Base-by-base conservation (phyloP, 2,329 filamentous ascomycete species). In the Escovopsis sp. region DNA sequence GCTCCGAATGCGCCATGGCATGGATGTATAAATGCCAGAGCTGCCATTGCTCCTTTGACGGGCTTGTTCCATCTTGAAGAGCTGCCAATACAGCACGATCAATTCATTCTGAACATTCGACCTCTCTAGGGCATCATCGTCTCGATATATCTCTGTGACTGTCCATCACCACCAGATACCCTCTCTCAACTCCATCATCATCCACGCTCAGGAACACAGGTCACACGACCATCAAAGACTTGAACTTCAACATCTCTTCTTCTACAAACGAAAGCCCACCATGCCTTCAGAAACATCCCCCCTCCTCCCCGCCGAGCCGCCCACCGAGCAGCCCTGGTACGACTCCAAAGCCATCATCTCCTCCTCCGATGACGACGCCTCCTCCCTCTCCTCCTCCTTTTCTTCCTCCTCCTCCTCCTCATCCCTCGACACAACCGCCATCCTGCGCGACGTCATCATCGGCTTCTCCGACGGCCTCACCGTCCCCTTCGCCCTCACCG, bases 401-500 rank as follows among this genome's bases (percentile, higher is more conserved):
- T 39, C 41, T 19, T 54, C 55, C 23, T 55, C 45, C 4, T 42
- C 47, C 11, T 34, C 36, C 18, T 42, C 43, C 43, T 41, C 41
- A 45, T 10, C 51, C 45, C 50, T 57, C 41, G 59, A 62, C 51
- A 57, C 68, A 50, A 59, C 59, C 46, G 62, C 65, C 43, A 54
- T 75, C 41, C 60, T 80, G 12, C 69, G 72, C 38, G 78, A 85
- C 58, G 69, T 78, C 48, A 85, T 83, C 46, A 80, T 88, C 50
- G 83, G 83, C 42, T 77, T 87, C 51, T 80, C 82, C 1, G 83
- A 88, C 54, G 83, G 83, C 12, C 69, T 88, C 51, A 88, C 83
- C 0, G 83, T 88, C 0, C 83, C 83, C 0, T 88, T 88, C 51
- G 83, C 83, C 12, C 66, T 88, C 33, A 86, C 81, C 0, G 83